Conservation (phyloP, 2,329 filamentous ascomycete genomes). For the Ascochyta pisi region DNA sequence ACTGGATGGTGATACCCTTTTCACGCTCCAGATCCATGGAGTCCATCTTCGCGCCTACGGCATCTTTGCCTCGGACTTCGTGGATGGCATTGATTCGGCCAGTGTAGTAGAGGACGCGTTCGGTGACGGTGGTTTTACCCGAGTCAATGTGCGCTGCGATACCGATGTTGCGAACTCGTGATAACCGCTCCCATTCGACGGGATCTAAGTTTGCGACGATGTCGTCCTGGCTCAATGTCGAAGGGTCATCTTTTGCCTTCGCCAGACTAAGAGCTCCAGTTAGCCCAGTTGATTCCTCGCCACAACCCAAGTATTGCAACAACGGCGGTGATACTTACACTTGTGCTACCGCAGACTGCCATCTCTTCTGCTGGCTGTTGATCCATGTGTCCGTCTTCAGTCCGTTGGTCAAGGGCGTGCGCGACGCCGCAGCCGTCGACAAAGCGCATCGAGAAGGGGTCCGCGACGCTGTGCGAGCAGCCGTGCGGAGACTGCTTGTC, state of each 20-base stretch:
- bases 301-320: neutral
- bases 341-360: slow-evolving; percentile 47
- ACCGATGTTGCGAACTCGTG: slow-evolving; percentile 91
- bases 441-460: slow-evolving; percentile 41
- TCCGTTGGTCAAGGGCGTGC: slow-evolving; percentile 38
- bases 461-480: slow-evolving; percentile 32
- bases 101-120: slow-evolving; percentile 97
- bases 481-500: slow-evolving; percentile 37
- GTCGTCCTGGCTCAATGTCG: slow-evolving; percentile 64
- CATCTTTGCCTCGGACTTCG: slow-evolving; percentile 93
- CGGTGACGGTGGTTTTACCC: slow-evolving; percentile 95
- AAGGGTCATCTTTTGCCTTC: slow-evolving; percentile 64
- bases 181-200: slow-evolving; percentile 77
- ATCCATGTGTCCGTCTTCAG: slow-evolving; percentile 41
- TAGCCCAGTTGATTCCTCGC: slow-evolving; percentile 26
- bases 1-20: slow-evolving; percentile 99
- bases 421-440: slow-evolving; percentile 41
- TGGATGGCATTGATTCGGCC: slow-evolving; percentile 96
- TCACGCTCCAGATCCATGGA: slow-evolving; percentile 99
- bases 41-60: slow-evolving; percentile 98
- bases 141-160: slow-evolving; percentile 99
- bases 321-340: slow-evolving; percentile 40
- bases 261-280: slow-evolving; percentile 50
- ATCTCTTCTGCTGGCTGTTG: slow-evolving; percentile 42
- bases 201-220: slow-evolving; percentile 83